Base-by-base conservation (phyloP, 371 early-diverging fungal genomes). In the Mucor racemosus region DNA sequence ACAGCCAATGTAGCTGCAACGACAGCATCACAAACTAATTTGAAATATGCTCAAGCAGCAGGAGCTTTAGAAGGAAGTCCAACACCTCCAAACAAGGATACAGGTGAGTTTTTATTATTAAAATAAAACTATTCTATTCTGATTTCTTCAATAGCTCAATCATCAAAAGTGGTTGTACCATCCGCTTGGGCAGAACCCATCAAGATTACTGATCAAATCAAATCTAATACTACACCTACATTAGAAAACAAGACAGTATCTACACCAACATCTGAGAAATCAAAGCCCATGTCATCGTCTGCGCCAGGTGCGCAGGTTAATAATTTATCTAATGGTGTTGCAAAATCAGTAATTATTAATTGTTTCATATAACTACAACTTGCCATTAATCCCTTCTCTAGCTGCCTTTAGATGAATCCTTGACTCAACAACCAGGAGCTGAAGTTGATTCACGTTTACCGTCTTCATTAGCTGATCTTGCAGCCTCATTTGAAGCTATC, bases 401-500 rank as follows among this genome's bases (percentile, higher is more conserved):
- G 62, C 34, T 40, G 17, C 46, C 58, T 40, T 26, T 56, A 19
- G 67, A 67, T 19, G 15, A 46, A 33, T 31, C 62, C 31, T 39
- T 57, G 41, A 73, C 75, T n/a, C 76, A 68, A 31, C 68, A 67
- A 48, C 69, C 21, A 35, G 15, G 73, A 64, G 34, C 72, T 68
- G 69, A 80, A 31, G 92, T 31, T 79, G 91, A 90, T 67, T 84
- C 86, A 34, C 81, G 88, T n/a, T 68, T 93, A 58, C 92, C 93
- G 3, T 82, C 90, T 39, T 87, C 91, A n/a, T 71, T 93, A 40
- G 86, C 90, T n/a, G 94, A 94, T 68, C 77, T 94, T 33, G 92
- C 91, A 3, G 75, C 88, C 26, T 90, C 92, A 15, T 93, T 93
- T 73, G 93, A 94, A 67, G 84, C 88, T 0, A 89, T 91, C 36